Evolutionary conservation across 2,329 filamentous ascomycete genomes (phyloP).

Genomic region (Chaetothyriales sp.): DNA sequence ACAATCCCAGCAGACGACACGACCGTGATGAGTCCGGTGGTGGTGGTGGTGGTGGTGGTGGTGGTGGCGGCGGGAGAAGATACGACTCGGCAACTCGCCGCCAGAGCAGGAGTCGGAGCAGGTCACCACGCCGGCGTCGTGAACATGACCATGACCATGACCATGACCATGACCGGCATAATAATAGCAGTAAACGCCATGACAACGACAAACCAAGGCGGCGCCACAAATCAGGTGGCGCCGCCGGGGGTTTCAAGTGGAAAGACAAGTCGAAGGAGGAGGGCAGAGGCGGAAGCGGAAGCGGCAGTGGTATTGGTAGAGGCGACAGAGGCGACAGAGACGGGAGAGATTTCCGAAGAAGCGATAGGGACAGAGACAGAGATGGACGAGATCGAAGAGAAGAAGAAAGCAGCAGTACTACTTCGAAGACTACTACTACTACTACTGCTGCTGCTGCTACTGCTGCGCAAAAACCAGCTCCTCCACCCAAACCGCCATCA

Average conservation of each 20-base stretch:
- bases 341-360: constrained; percentile 11
- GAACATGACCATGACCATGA: no score
- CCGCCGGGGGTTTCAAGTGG: constrained; percentile 34
- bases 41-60: no score
- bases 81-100: not conserved
- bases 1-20: not conserved
- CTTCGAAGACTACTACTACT: no score
- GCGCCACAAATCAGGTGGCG: constrained; percentile 16
- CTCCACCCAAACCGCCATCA: no score
- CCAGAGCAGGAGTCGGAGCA: not conserved
- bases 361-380: constrained; percentile 20
- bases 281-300: constrained; percentile 27
- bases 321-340: constrained; percentile 31
- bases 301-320: no score
- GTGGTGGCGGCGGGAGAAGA: not conserved
- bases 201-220: constrained; percentile 19
- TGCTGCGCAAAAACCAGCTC: not conserved
- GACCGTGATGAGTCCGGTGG: not conserved
- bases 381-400: constrained; percentile 13
- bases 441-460: no score
- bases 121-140: constrained; percentile 9
- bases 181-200: no score
- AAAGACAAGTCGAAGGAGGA: constrained; percentile 35
- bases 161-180: constrained; percentile 5
- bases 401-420: constrained; percentile 5